Base-by-base conservation (phyloP, 257 asterid species). In the Capsicum rhomboideum region DNA sequence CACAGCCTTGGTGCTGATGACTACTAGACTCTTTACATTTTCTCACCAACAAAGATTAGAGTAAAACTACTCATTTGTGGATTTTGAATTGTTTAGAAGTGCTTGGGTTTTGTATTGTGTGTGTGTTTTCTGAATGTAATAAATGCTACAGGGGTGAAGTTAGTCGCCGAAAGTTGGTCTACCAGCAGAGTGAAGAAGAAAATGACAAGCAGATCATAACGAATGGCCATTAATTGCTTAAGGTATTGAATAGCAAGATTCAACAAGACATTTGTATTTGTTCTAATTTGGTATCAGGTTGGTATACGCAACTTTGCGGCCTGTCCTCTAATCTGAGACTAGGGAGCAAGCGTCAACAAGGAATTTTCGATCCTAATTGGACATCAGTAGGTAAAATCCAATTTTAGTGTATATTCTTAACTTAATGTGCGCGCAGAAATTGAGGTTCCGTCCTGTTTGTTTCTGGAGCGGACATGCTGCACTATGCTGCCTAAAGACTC, bases 121-220 rank as follows among this genome's bases (percentile, higher is more conserved):
- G 82, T 50, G 34, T 44, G 61, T 74, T 74, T 75, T 75, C 64
- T 77, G 64, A 77, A 50, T 16, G 64, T 28, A 16, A 75, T 26
- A 16, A 12, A 16, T 77, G 68, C 58, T 42, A 61, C 85, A 90
- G 91, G 77, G 85, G 80, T 56, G 92, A 90, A 83, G 82, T 72
- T 50, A 86, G 78, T 58, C 84, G 66, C 17, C 54, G 26, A 44
- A 80, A 78, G 83, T 46, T 64, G 8, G 72, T 67, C 44, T 77
- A 63, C 77, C 86, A 42, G 78, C 85, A 74, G 87, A 85, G 82
- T 34, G 34, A 61, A 84, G 87, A 86, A 61, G 88, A 71, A 50
- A 72, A 82, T 31, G 83, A 78, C 7, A 54, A 54, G 20, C 86
- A 84, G 55, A 66, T 59, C 31, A 67, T 63, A 68, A 53, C 56